Evolutionary conservation across 345 rosid species (phyloP).

Genomic region (Eucalyptus viminalis): DNA sequence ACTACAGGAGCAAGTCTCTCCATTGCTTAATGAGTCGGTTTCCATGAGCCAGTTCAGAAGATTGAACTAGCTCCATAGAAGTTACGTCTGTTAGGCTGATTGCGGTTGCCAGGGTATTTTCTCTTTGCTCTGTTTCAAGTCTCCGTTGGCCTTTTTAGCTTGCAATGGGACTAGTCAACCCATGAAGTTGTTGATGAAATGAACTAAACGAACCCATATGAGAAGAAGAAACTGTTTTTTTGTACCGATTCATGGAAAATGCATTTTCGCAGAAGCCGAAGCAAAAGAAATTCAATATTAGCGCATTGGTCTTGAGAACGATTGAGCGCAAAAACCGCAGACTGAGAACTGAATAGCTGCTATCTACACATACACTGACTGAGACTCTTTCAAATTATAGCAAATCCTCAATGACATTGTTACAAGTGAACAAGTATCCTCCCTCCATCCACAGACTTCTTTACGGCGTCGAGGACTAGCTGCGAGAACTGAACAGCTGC

Average conservation of each 20-base stretch:
- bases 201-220: neutral
- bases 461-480: constrained; percentile 43
- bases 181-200: neutral
- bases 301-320: neutral
- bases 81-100: neutral
- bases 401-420: neutral
- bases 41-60: neutral
- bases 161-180: neutral
- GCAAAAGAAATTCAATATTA: neutral
- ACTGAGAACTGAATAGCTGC: neutral
- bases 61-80: neutral
- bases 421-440: constrained; percentile 28
- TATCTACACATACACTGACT: neutral
- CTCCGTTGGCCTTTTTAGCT: neutral
- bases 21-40: neutral
- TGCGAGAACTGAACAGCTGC: constrained; percentile 1
- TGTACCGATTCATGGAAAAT: neutral
- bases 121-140: neutral
- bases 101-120: neutral
- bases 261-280: neutral
- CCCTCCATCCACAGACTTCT: constrained; percentile 45
- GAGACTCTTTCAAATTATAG: neutral
- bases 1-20: neutral
- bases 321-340: neutral
- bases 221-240: neutral